A percentile compares a stretch with the other conserved stretches of the same genome.
These are phyloP conservation scores for Silene latifolia DNA, from an alignment of 148 eudicot genomes.

Conservation along the genomic window DNA sequence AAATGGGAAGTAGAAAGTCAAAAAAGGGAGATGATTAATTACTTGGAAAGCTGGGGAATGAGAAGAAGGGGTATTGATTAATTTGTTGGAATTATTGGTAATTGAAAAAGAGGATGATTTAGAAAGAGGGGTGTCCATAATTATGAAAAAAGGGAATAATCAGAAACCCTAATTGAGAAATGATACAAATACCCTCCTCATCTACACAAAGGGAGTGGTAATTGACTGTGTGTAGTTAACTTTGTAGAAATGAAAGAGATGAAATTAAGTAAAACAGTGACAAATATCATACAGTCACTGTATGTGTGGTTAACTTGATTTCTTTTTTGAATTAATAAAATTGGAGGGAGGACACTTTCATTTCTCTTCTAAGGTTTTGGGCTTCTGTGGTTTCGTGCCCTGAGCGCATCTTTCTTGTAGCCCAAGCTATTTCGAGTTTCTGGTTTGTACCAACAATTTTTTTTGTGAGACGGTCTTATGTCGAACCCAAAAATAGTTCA, in stretches of 20 bases:
- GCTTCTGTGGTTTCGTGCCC: neutral
- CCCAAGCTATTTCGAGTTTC: neutral
- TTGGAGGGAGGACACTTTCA: constrained; percentile 20
- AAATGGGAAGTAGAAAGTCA: neutral
- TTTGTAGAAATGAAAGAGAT: neutral
- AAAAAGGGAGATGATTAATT: neutral
- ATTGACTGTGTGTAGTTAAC: too few species aligned
- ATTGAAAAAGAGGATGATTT: constrained; percentile 23
- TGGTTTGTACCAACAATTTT: too few species aligned
- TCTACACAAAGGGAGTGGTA: too few species aligned
- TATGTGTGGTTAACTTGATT: neutral
- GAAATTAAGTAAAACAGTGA: neutral
- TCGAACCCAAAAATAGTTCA: too few species aligned
- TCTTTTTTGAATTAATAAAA: constrained; percentile 14
- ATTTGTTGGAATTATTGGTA: constrained; percentile 21
- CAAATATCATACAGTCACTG: neutral
- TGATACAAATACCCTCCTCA: constrained; percentile 6
- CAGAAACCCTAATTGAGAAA: constrained; percentile 22
- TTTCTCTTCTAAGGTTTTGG: neutral
- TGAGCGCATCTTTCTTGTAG: neutral
- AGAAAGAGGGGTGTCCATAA: constrained; percentile 31
- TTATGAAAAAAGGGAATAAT: neutral
- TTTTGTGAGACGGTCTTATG: too few species aligned
- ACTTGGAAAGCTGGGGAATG: constrained; percentile 33
- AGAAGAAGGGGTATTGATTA: constrained; percentile 26